Evolutionary conservation across 179 eudicot species (phyloP), one percentile per base, ranked within the genome.

Genomic region (Beta macrorhiza): DNA sequence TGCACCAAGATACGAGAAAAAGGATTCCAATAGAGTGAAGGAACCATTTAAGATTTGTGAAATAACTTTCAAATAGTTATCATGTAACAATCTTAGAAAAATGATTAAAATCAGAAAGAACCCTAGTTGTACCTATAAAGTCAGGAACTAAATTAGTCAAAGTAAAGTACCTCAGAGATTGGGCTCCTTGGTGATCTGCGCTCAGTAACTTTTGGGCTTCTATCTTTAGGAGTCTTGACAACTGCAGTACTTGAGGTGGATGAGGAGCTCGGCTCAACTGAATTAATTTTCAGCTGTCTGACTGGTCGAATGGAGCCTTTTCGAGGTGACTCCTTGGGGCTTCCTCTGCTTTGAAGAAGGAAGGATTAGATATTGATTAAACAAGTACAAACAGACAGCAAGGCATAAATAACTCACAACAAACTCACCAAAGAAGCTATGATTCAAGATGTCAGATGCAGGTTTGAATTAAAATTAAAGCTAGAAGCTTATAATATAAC

Each of bases 181-280:
- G 92, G 91, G 87, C 89, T 91, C 86, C 85, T 80, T 7, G 95
- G 95, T 69, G 95, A 89, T 81, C 64, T 89, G 52, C 88, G 95
- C 55, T 89, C 95, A 25, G 22, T 25, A 71, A 89, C 89, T 87
- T 90, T 92, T 61, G 97, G 95, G 86, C 97, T 91, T 68, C 83
- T 82, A 45, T 88, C 91, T 82, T 49, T 94, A 25, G 93, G 90
- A 22, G 90, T 90, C 87, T 82, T 86, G 44, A 64, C 70, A 68
- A 82, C 49, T 29, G 87, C 80, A 69, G 72, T 80, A 81, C 72
- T 80, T 0, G 93, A 85, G 51, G 93, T 86, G 45, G 95, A 87
- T 61, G 90, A 84, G 69, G 93, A 82, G 67, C 80, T 80, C 12
- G 64, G 75, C 77, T 88, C 93, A 72, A 75, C 71, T 19, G 90